These are phyloP conservation scores for Platanthera guangdongensis DNA, from an alignment of 106 monocot species.

Conservation along the genomic window DNA sequence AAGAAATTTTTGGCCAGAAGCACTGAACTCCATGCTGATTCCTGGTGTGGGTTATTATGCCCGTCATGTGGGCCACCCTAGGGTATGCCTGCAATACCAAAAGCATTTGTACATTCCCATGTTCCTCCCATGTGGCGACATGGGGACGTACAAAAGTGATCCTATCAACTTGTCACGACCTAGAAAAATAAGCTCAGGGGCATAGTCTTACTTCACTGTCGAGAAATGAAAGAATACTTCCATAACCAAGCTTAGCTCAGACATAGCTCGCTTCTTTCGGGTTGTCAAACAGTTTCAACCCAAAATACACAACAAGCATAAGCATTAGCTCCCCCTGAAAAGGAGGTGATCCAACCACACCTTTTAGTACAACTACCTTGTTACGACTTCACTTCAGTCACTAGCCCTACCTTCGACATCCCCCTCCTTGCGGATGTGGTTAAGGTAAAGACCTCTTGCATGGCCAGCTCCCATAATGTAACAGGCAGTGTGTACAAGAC, in stretches of 20 bases:
- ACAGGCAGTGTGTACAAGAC: conserved; percentile 5
- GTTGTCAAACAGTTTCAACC: neutral
- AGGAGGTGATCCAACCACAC: conserved; percentile 2
- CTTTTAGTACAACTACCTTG: conserved; percentile 12
- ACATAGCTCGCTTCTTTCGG: too few species aligned
- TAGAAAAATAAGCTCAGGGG: neutral
- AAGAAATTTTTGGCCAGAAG: too few species aligned
- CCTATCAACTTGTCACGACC: too few species aligned
- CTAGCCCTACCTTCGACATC: conserved; percentile 14
- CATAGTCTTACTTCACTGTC: neutral
- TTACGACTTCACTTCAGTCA: conserved; percentile 12
- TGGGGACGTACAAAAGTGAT: too few species aligned
- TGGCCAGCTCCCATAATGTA: conserved; percentile 13
- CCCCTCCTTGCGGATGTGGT: conserved; percentile 6
- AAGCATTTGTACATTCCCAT: too few species aligned
- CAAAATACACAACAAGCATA: conserved; percentile 9
- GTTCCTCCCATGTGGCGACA: too few species aligned
- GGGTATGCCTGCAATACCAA: too few species aligned
- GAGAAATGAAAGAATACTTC: neutral
- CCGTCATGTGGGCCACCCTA: too few species aligned
- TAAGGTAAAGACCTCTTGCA: conserved; percentile 11
- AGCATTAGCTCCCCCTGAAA: conserved; percentile 10
- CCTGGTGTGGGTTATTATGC: too few species aligned
- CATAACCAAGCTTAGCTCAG: too few species aligned
- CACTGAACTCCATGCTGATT: too few species aligned